phyloP scores from a whole-genome alignment of 208 protist genomes.

The Trichomonas vaginalis region DNA sequence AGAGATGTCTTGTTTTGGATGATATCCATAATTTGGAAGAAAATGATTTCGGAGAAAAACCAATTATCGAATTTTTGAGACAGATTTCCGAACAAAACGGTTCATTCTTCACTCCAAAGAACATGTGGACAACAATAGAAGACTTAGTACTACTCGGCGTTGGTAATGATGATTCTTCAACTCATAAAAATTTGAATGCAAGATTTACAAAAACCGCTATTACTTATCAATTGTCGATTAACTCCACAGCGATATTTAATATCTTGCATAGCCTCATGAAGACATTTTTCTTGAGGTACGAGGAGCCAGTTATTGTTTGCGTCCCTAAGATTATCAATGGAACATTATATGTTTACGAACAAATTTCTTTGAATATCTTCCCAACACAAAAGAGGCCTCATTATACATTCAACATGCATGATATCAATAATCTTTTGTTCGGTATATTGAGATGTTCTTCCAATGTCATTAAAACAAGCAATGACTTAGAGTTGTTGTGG shows the following conservation, averaged over 20 bases:
- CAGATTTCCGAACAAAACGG: background rate
- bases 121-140: background rate
- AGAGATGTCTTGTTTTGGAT: background rate
- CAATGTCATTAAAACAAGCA: conserved; percentile 55
- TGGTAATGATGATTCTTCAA: background rate
- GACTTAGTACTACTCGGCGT: background rate
- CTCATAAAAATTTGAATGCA: background rate
- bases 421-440: conserved; percentile 77
- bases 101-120: background rate
- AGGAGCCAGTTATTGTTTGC: background rate
- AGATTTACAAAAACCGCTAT: background rate
- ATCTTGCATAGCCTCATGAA: background rate
- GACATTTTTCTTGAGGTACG: background rate
- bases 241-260: background rate
- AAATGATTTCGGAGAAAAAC: conserved; percentile 62
- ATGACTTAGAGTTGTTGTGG: conserved; percentile 70
- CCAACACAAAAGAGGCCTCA: conserved; percentile 36
- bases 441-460: conserved; percentile 66
- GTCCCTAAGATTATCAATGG: background rate
- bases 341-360: background rate
- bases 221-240: background rate
- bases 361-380: background rate
- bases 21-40: background rate
- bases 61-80: conserved; percentile 21
- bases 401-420: conserved; percentile 92